Percentiles rank a stretch among this genome's conserved stretches.
Conservation (phyloP, 805 yeast species). For the Nakazawaea molendinolei region DNA sequence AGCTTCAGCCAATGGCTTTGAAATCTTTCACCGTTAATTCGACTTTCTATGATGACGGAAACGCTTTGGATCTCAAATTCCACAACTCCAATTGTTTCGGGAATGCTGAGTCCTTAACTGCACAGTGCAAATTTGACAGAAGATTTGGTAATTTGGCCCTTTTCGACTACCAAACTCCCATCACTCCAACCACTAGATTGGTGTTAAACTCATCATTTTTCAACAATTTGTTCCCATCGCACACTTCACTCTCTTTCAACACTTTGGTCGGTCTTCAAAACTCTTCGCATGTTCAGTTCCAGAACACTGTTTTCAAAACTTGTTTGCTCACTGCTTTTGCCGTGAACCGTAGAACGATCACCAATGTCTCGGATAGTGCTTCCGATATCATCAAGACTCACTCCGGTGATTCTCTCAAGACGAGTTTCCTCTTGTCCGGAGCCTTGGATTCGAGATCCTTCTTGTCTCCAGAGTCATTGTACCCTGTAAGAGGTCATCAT, state of each 20-base stretch:
- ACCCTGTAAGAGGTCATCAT: slow-evolving; percentile 41
- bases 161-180: slow-evolving; percentile 38
- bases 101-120: slow-evolving; percentile 64
- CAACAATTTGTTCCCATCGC: too few relatives aligned
- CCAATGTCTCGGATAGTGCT: slow-evolving; percentile 44
- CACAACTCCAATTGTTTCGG: slow-evolving; percentile 50
- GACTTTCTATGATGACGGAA: slow-evolving; percentile 26
- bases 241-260: too few relatives aligned
- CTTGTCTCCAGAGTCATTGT: slow-evolving; percentile 25
- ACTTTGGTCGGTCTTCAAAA: too few relatives aligned
- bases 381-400: slow-evolving; percentile 48
- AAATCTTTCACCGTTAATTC: slow-evolving; percentile 28
- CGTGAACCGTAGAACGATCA: slow-evolving; percentile 48
- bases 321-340: slow-evolving; percentile 46
- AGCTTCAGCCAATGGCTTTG: slow-evolving; percentile 25
- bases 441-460: slow-evolving; percentile 36
- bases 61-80: slow-evolving; percentile 27
- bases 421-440: slow-evolving; percentile 39
- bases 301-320: slow-evolving; percentile 19
- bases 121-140: too few relatives aligned
- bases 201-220: slow-evolving; percentile 42
- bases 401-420: slow-evolving; percentile 60
- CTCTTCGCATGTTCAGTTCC: slow-evolving; percentile 30
- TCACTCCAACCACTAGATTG: slow-evolving; percentile 38
- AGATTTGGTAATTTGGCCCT: slow-evolving; percentile 47